Evolutionary conservation across 805 yeast genomes (phyloP).

Genomic region (Candida tallmaniae): DNA sequence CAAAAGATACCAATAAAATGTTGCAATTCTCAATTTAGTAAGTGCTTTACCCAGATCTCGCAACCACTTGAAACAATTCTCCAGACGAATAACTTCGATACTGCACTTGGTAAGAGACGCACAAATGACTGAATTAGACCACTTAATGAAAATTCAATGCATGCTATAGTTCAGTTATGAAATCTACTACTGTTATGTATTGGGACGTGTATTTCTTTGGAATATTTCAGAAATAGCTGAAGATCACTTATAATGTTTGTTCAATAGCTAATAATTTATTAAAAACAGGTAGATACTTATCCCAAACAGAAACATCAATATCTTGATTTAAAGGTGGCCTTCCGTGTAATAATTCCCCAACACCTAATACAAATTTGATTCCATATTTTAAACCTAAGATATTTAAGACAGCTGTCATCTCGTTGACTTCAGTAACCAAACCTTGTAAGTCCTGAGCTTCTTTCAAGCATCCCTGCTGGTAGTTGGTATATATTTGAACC

Average conservation of each 20-base stretch:
- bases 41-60: too few species aligned
- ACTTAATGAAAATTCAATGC: too few species aligned
- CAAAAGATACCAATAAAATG: too few species aligned
- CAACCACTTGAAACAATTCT: too few species aligned
- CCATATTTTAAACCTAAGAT: slow-evolving; percentile 47
- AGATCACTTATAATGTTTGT: slow-evolving; percentile 8
- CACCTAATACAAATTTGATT: slow-evolving; percentile 27
- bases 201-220: too few species aligned
- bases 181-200: too few species aligned
- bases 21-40: too few species aligned
- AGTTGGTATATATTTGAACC: slow-evolving; percentile 37
- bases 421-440: slow-evolving; percentile 43
- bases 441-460: slow-evolving; percentile 42
- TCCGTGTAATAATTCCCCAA: slow-evolving; percentile 43
- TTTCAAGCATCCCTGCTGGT: slow-evolving; percentile 32
- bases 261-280: slow-evolving; percentile 9
- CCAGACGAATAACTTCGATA: too few species aligned
- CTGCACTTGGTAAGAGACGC: too few species aligned
- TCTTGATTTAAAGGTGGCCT: slow-evolving; percentile 46
- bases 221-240: too few species aligned
- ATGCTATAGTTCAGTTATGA: too few species aligned
- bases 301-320: slow-evolving; percentile 11
- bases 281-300: slow-evolving; percentile 11
- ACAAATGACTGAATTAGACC: too few species aligned
- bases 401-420: slow-evolving; percentile 38